Evolutionary conservation across 768 basidiomycete genomes (phyloP).

Genomic region (Trametes cingulata): DNA sequence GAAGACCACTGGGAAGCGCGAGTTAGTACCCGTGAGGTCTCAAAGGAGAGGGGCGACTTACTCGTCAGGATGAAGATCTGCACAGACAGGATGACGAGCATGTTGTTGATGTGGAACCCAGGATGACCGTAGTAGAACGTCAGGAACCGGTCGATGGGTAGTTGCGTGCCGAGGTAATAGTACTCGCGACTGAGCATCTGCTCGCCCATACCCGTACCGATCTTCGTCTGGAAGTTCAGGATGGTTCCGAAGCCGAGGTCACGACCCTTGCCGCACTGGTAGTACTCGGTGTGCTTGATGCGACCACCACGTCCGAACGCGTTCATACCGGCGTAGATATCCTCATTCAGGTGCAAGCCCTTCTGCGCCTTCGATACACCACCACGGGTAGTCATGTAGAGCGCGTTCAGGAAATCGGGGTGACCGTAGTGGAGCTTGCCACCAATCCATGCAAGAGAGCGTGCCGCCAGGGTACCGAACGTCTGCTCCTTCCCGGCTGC

Average conservation of each 20-base stretch:
- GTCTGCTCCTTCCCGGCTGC: constrained; percentile 99
- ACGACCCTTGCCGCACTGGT: constrained; percentile 98
- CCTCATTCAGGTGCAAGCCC: constrained; percentile 98
- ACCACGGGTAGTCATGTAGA: constrained; percentile 98
- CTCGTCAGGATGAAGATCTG: constrained; percentile 93
- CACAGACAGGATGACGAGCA: constrained; percentile 95
- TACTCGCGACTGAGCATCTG: constrained; percentile 99
- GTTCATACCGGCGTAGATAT: constrained; percentile 99
- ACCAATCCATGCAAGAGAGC: constrained; percentile 95
- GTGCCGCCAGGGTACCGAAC: constrained; percentile 96
- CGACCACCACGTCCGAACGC: constrained; percentile 94
- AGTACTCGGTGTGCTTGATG: constrained; percentile 99
- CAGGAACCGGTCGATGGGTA: constrained; percentile 97
- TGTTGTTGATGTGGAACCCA: constrained; percentile 99
- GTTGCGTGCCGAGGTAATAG: constrained; percentile 96
- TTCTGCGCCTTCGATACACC: constrained; percentile 99
- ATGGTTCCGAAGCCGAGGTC: constrained; percentile 99
- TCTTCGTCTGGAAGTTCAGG: constrained; percentile 99
- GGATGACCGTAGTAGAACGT: constrained; percentile 99
- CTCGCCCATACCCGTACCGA: constrained; percentile 99
- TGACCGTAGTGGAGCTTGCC: constrained; percentile 99
- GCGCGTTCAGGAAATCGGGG: constrained; percentile 96
- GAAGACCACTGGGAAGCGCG: constrained; percentile 73
- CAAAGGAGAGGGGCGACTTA: constrained; percentile 41
- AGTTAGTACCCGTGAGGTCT: not conserved